Evolutionary conservation across 352 stramenopile genomes (phyloP).

Genomic region (Globisporangium sylvaticum): DNA sequence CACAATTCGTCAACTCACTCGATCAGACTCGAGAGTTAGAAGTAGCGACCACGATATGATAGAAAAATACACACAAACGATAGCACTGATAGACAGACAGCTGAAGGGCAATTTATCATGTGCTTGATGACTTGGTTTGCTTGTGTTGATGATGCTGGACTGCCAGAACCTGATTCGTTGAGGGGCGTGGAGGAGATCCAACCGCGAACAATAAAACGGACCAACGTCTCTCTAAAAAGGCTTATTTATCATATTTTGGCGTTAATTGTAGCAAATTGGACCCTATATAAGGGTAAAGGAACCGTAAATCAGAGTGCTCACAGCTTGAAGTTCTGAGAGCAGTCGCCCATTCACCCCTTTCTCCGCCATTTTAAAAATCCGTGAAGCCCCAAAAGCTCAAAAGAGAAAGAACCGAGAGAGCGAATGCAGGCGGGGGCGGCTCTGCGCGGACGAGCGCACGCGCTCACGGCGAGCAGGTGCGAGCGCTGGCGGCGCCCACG

Average conservation of each 20-base stretch:
- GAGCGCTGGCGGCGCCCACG: conserved; percentile 3
- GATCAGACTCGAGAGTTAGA: too few species aligned
- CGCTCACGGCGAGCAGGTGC: conserved; percentile 2
- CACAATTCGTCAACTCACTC: too few species aligned
- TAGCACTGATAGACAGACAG: too few species aligned
- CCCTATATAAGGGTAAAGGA: neutral
- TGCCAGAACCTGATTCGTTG: neutral
- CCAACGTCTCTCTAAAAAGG: neutral
- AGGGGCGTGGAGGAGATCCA: neutral
- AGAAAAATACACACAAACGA: too few species aligned
- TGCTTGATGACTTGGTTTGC: too few species aligned
- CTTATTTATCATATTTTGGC: neutral
- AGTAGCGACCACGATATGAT: too few species aligned
- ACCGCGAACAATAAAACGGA: neutral
- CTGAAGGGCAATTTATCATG: too few species aligned
- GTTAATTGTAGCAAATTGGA: neutral
- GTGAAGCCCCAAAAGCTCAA: neutral
- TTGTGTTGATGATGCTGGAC: neutral
- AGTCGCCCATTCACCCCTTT: neutral
- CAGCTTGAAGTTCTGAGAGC: conserved; percentile 7
- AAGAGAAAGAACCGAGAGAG: neutral
- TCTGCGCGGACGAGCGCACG: conserved; percentile 10
- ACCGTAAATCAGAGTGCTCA: neutral
- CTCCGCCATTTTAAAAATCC: conserved; percentile 1
- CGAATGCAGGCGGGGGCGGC: conserved; percentile 9